These are phyloP conservation scores for Lecanicillium sp. DNA, from an alignment of 2,329 filamentous ascomycete species.

Conservation along the genomic window DNA sequence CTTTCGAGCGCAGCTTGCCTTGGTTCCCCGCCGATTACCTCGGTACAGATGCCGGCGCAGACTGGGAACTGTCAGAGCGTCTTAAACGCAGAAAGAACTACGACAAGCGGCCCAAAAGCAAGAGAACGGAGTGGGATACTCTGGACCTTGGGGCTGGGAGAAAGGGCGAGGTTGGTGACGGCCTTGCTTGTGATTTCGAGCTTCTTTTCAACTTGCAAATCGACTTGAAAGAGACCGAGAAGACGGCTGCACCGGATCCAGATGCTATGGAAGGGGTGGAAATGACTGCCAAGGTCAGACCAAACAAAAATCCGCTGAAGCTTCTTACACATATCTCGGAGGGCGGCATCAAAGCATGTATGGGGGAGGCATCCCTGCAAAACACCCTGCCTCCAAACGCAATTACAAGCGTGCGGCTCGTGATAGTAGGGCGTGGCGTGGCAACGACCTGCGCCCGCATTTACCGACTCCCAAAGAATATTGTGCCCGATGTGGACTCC, in stretches of 20 bases:
- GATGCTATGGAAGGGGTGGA: slow-evolving; percentile 9
- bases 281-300: slow-evolving; percentile 4
- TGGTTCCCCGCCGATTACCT: slow-evolving; percentile 87
- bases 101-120: slow-evolving; percentile 56
- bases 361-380: slow-evolving; percentile 16
- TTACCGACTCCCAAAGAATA: slow-evolving; percentile 64
- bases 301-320: neutral
- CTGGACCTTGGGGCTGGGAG: slow-evolving; percentile 67
- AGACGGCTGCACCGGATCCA: slow-evolving; percentile 1
- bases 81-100: slow-evolving; percentile 33
- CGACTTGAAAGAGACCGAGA: slow-evolving; percentile 14
- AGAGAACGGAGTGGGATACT: slow-evolving; percentile 67
- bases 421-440: slow-evolving; percentile 62
- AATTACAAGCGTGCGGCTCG: slow-evolving; percentile 59
- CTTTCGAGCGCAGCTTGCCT: slow-evolving; percentile 69
- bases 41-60: slow-evolving; percentile 69
- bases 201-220: slow-evolving; percentile 43
- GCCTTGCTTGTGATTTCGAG: slow-evolving; percentile 81
- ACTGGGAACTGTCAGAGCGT: slow-evolving; percentile 68
- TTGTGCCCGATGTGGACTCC: slow-evolving; percentile 19
- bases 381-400: slow-evolving; percentile 30
- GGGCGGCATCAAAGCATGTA: slow-evolving; percentile 17
- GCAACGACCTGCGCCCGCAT: slow-evolving; percentile 69
- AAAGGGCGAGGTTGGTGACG: slow-evolving; percentile 76
- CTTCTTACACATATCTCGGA: slow-evolving; percentile 26